phyloP scores from a whole-genome alignment of 257 asterid genomes.

The Primulina tabacum region DNA sequence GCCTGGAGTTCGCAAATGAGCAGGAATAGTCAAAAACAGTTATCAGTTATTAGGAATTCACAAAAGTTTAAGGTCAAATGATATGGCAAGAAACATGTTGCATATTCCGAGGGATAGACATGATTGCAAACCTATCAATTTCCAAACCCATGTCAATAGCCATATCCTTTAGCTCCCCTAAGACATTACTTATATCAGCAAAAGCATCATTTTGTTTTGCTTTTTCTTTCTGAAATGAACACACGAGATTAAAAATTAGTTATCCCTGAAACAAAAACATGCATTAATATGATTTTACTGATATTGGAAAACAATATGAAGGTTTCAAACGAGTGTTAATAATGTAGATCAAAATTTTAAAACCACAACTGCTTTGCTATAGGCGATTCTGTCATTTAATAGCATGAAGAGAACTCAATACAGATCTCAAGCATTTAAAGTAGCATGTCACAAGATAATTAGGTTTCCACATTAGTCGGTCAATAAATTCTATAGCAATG shows the following conservation, averaged over 20 bases:
- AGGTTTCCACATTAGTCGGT: neutral
- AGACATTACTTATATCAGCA: conserved; percentile 53
- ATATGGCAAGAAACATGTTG: neutral
- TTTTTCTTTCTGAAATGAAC: conserved; percentile 53
- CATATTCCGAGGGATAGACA: neutral
- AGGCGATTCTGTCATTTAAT: neutral
- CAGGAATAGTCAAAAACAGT: neutral
- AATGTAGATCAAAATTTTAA: neutral
- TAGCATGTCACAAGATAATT: neutral
- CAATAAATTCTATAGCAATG: neutral
- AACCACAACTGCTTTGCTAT: neutral
- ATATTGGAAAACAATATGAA: neutral
- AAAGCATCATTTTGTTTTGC: conserved; percentile 68
- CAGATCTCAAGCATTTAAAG: neutral
- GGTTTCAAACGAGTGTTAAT: neutral
- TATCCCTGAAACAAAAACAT: neutral
- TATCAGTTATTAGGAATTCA: neutral
- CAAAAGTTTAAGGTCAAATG: neutral
- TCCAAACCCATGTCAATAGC: conserved; percentile 82
- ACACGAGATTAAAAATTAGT: conserved; percentile 10
- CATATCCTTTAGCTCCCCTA: conserved; percentile 79
- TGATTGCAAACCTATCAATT: conserved; percentile 54
- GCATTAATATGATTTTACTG: conserved; percentile 9
- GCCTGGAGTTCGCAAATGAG: conserved; percentile 42
- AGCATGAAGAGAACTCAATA: conserved; percentile 1